These are phyloP conservation scores for Hortaea werneckii DNA, from an alignment of 2,329 filamentous ascomycete species.

Conservation along the genomic window DNA sequence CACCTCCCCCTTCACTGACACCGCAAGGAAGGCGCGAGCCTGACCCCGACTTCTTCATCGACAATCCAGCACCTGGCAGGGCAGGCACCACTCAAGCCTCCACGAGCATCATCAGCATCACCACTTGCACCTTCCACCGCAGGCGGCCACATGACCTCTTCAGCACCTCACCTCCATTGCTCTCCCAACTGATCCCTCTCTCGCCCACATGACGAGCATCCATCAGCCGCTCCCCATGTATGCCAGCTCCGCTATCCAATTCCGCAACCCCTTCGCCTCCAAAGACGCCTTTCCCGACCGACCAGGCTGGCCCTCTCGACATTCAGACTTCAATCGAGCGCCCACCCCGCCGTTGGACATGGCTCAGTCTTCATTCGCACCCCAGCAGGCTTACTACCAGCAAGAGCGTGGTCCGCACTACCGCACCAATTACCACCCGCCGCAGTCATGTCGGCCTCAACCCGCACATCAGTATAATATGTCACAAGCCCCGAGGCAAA, in stretches of 20 bases:
- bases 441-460: slow-evolving; percentile 14
- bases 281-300: slow-evolving; percentile 15
- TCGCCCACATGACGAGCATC: slow-evolving; percentile 18
- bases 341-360: slow-evolving; percentile 29
- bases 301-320: slow-evolving; percentile 8
- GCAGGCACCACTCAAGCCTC: no score
- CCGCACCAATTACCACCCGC: slow-evolving; percentile 13
- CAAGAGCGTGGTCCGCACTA: slow-evolving; percentile 20
- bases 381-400: slow-evolving; percentile 13
- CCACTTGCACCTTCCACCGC: slow-evolving; percentile 1
- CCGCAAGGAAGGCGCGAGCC: no score
- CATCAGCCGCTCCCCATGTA: slow-evolving; percentile 23
- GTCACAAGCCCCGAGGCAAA: slow-evolving; percentile 3
- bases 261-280: slow-evolving; percentile 25
- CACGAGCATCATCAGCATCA: no score
- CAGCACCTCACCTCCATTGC: neutral
- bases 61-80: no score
- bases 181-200: neutral
- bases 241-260: slow-evolving; percentile 23
- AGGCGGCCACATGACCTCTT: slow-evolving; percentile 2
- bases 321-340: slow-evolving; percentile 13
- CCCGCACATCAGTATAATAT: slow-evolving; percentile 6
- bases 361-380: slow-evolving; percentile 16
- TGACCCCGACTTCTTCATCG: no score
- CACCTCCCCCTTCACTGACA: neutral